Evolutionary conservation across 768 basidiomycete species (phyloP).

Genomic region (Chiua virens): DNA sequence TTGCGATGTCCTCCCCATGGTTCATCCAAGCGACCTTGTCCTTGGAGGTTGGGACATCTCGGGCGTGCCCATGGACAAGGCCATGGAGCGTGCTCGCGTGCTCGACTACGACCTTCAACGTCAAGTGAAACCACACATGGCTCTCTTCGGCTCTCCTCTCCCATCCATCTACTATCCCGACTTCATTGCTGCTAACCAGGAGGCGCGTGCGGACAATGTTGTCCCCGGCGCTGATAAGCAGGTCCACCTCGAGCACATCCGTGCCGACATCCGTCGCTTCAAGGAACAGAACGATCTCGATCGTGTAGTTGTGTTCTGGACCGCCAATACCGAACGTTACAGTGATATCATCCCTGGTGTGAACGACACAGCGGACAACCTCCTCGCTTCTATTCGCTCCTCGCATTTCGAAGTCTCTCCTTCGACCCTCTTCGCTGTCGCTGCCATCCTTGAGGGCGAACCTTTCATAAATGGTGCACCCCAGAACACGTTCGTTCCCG

Average conservation of each 20-base stretch:
- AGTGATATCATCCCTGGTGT: conserved; percentile 91
- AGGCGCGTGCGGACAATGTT: conserved; percentile 92
- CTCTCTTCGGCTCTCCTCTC: conserved; percentile 74
- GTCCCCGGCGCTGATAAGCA: conserved; percentile 86
- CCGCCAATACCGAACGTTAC: conserved; percentile 98
- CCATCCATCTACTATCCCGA: conserved; percentile 97
- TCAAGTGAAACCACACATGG: conserved; percentile 88
- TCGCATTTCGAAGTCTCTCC: conserved; percentile 96
- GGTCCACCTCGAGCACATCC: conserved; percentile 87
- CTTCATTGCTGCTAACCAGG: conserved; percentile 98
- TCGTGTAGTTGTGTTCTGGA: conserved; percentile 95
- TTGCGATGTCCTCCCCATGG: conserved; percentile 93
- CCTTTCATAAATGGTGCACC: conserved; percentile 98
- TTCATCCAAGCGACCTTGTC: conserved; percentile 96
- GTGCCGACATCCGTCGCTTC: conserved; percentile 92
- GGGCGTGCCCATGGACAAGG: conserved; percentile 76
- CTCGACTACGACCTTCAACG: conserved; percentile 97
- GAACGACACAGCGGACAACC: conserved; percentile 89
- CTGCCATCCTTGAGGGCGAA: conserved; percentile 90
- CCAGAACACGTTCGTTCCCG: conserved; percentile 98
- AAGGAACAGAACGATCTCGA: conserved; percentile 82
- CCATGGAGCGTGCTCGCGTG: conserved; percentile 92
- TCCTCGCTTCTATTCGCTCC: conserved; percentile 76
- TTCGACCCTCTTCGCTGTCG: conserved; percentile 93
- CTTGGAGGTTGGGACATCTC: conserved; percentile 99